A percentile compares a stretch with the other conserved stretches of the same genome.
Evolutionary conservation across 306 rosid species (phyloP).

Genomic region (Rubus parviflorus): DNA sequence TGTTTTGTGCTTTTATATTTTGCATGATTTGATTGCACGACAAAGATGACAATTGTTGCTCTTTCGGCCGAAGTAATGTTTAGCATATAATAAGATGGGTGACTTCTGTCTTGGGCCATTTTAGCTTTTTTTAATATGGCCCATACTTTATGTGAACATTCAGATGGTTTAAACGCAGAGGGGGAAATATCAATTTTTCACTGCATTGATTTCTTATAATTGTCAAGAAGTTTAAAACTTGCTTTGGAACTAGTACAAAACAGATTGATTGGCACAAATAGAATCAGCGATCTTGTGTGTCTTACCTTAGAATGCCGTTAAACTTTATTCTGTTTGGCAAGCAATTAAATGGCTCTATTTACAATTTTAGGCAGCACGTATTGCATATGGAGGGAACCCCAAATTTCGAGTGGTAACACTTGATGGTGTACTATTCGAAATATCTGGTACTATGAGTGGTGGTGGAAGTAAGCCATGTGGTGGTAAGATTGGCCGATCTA

Average conservation of each 20-base stretch:
- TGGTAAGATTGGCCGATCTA: slow-evolving; percentile 87
- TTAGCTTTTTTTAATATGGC: not conserved
- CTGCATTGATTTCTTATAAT: not conserved
- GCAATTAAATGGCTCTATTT: not conserved
- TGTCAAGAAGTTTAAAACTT: not conserved
- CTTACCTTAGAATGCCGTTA: too few relatives aligned
- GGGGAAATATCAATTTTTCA: too few relatives aligned
- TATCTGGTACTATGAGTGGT: slow-evolving; percentile 93
- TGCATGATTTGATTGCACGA: not conserved
- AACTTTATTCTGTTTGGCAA: too few relatives aligned
- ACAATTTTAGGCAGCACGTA: slow-evolving; percentile 70
- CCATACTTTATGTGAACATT: not conserved
- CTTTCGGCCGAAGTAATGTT: not conserved
- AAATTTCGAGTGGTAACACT: slow-evolving; percentile 88
- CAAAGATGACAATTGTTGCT: not conserved
- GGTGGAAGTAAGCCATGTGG: slow-evolving; percentile 89
- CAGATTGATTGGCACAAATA: not conserved
- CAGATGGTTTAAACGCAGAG: not conserved
- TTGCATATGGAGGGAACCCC: slow-evolving; percentile 63
- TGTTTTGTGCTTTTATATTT: not conserved
- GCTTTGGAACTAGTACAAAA: too few relatives aligned
- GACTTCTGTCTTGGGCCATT: not conserved
- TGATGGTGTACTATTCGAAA: slow-evolving; percentile 86
- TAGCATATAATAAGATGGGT: not conserved
- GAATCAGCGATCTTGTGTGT: too few relatives aligned